A percentile compares a stretch with the other conserved stretches of the same genome.
phyloP scores from a whole-genome alignment of 139 green algal genomes.

The Dunaliella sp. region DNA sequence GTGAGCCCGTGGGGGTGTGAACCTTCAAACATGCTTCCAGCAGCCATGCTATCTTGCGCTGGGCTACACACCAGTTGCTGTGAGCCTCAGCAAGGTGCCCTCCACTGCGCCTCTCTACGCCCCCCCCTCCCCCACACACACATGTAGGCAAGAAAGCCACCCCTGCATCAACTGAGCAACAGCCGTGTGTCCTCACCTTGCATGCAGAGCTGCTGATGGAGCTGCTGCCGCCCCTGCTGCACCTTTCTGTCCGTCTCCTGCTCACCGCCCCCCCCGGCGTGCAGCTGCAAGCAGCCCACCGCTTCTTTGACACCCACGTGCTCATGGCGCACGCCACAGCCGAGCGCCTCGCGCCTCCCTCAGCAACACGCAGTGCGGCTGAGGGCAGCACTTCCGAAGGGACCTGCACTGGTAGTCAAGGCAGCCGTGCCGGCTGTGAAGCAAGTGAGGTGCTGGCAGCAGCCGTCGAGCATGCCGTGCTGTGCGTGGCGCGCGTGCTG shows the following conservation, averaged over 20 bases:
- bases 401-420: neutral
- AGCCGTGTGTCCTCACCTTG: too few species aligned
- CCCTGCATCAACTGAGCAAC: too few species aligned
- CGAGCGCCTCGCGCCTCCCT: neutral
- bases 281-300: constrained; percentile 17
- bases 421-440: neutral
- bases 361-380: neutral
- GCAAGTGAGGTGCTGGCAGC: neutral
- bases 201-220: too few species aligned
- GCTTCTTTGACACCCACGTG: constrained; percentile 11
- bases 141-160: too few species aligned
- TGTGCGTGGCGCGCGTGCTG: neutral
- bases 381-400: neutral
- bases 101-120: too few species aligned
- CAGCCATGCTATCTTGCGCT: too few species aligned
- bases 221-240: constrained; percentile 12
- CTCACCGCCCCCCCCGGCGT: neutral
- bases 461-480: neutral
- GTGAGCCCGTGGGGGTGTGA: neutral
- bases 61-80: too few species aligned
- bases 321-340: neutral
- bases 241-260: constrained; percentile 24
- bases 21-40: too few species aligned
- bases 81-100: too few species aligned
- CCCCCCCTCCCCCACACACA: too few species aligned